Base-by-base conservation (phyloP, 257 asterid genomes). In the Henckelia pumila region DNA sequence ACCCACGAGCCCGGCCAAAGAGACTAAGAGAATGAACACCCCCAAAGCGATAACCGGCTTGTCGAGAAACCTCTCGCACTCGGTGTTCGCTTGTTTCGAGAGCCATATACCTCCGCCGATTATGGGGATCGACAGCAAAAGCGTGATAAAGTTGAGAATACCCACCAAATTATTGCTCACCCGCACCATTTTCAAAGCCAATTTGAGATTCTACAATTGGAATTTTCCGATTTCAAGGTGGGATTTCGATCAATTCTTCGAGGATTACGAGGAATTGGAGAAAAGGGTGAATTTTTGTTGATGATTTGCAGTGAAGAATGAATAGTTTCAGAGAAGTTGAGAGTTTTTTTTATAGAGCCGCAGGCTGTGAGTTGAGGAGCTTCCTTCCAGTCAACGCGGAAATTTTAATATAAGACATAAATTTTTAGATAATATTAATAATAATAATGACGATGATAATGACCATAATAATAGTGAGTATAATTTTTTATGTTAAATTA, bases 91-190 rank as follows among this genome's bases (percentile, higher is more conserved):
- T 70, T 90, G 97, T 63, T 40, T 76, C 10, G 97, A 85, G 0
- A 93, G 85, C 96, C 95, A 86, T 69, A 89, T 76, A 6, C 97
- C 98, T n/a, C 92, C 92, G 62, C 79, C 89, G 44, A 93, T 84
- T 3, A 93, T 89, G 30, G 97, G 95, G 20, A 93, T 80, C 26
- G 98, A 93, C 19, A 90, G 56, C 11, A 93, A 64, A n/a, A 93
- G 77, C 2, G 94, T 88, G 17, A 84, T 1, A 21, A 90, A 63
- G 77, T 93, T 93, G 59, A 93, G 83, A 4, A 89, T 59, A 16
- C 90, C 96, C 1, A 93, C 76, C 61, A 93, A 70, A 57, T 81
- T 89, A 86, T 93, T 93, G 78, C 98, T 93, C 13, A 70, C 23
- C 17, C 87, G 89, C 69, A 78, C 89, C 98, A 88, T 93, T 71